These are phyloP conservation scores for Backusella liffmaniae DNA, from an alignment of 192 early-diverging fungal species.

Conservation along the genomic window DNA sequence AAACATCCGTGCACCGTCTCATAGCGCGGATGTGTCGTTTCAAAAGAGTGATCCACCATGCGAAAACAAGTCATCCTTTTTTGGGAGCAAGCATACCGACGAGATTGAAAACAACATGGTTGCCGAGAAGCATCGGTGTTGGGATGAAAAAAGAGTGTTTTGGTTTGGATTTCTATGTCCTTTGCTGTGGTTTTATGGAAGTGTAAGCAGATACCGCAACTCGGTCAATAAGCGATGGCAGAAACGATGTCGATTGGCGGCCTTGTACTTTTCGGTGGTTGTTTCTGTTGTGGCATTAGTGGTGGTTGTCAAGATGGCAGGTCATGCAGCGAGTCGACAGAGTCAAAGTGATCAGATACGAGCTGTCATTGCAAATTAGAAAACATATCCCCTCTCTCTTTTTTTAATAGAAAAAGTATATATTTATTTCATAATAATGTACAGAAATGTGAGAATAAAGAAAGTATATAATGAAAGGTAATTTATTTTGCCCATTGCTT, in stretches of 20 bases:
- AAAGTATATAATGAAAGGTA: neutral
- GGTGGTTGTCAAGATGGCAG: neutral
- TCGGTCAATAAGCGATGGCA: neutral
- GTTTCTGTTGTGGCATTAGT: neutral
- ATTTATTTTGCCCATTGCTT: slow-evolving; percentile 9
- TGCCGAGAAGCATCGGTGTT: neutral
- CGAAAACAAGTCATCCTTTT: neutral
- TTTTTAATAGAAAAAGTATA: neutral
- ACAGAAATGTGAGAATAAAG: neutral
- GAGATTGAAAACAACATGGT: neutral
- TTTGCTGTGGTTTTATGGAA: neutral
- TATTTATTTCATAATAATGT: neutral
- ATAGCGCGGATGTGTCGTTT: neutral
- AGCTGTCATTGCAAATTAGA: slow-evolving; percentile 1
- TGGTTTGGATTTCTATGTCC: slow-evolving; percentile 8
- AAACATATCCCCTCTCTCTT: neutral
- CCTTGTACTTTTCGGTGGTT: neutral
- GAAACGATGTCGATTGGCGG: neutral
- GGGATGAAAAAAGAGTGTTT: neutral
- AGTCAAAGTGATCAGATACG: neutral
- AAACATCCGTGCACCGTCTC: neutral
- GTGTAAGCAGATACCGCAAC: neutral
- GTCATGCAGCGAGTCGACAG: neutral
- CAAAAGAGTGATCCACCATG: neutral
- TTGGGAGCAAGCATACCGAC: neutral